Evolutionary conservation across 2,329 filamentous ascomycete genomes (phyloP), one percentile per base, ranked within the genome.

Genomic region (Neopestalotiopsis sp.): DNA sequence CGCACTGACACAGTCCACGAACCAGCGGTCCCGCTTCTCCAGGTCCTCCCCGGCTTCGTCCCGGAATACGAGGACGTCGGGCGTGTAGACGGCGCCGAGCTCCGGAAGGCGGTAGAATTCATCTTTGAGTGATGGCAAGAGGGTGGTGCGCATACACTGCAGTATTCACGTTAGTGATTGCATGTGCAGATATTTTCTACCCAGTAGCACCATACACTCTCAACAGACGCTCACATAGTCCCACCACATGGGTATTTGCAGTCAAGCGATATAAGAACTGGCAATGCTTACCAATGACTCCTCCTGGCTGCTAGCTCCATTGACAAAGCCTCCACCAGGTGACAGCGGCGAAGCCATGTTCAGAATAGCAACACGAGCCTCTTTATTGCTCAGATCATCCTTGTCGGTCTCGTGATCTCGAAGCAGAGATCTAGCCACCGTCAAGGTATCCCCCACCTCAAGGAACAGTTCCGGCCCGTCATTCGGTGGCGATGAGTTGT

Each of bases 291-390:
- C 45, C 2, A 92, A 81, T 30, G 84, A 87, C 73, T 91, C 89
- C 74, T 91, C 89, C 70, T 90, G 88, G 4, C 85, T 85, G 9
- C 85, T 86, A 0, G 88, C 87, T 24, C 90, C 90, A 14, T 84
- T 84, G 0, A 91, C 77, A 38, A 91, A 85, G 0, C 89, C 90
- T 7, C 89, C 89, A 13, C 90, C 90, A 0, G 89, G 87, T 0
- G 84, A 84, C 0, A 90, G 82, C 0, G 88, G 87, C 0, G 89
- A 91, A 0, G 88, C 89, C 88, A 91, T 91, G 76, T 90, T 91
- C 3, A 91, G 81, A 30, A 91, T 81, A 4, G 83, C 87, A 1
- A 88, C 82, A 49, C 84, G 78, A 9, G 74, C 67, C 13, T 58
- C 49, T 7, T 56, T 67, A 67, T 74, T 74, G 0, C 68, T 65